Evolutionary conservation across 805 yeast species (phyloP), one percentile per base, ranked within the genome.

Genomic region (Spathaspora sp.): DNA sequence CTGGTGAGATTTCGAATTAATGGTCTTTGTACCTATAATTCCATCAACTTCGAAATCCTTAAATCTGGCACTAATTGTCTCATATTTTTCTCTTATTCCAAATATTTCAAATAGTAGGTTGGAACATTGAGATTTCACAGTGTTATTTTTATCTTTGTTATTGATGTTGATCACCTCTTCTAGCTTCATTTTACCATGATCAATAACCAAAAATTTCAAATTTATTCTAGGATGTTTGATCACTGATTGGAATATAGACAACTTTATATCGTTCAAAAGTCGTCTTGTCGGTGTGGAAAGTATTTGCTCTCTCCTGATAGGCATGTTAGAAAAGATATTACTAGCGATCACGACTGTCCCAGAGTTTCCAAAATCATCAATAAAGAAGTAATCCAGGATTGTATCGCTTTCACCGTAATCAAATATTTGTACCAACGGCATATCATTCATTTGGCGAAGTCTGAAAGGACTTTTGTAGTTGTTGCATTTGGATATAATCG

Each of bases 401-500:
- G 11, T 19, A 9, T n/a, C 31, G 16, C 4, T 7, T 10, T 19
- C 14, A 5, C 29, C 39, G 5, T 14, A 1, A 10, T 45, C 47
- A 46, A 29, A 49, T 20, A 46, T 17, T 28, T 20, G 28, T 1
- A 28, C 49, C 11, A 12, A n/a, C 3, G 46, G 26, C 19, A 19
- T 39, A 23, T 38, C 44, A 17, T 23, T 38, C 14, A 11, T 35
- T 5, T 10, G 20, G n/a, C 32, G 20, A 32, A 53, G 48, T n/a
- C 40, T 49, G 32, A 14, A 49, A 2, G 49, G 9, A 16, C 47
- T 35, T 1, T 44, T 23, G 35, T 40, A 17, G n/a, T 44, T 26
- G 17, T 45, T 31, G 16, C 28, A 28, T 52, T 77, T 79, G 0
- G 93, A 78, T 1, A 74, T 62, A 1, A 89, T 63, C 0, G 73